Conservation (phyloP, 2,329 filamentous ascomycete genomes). For the Scedosporium boydii region DNA sequence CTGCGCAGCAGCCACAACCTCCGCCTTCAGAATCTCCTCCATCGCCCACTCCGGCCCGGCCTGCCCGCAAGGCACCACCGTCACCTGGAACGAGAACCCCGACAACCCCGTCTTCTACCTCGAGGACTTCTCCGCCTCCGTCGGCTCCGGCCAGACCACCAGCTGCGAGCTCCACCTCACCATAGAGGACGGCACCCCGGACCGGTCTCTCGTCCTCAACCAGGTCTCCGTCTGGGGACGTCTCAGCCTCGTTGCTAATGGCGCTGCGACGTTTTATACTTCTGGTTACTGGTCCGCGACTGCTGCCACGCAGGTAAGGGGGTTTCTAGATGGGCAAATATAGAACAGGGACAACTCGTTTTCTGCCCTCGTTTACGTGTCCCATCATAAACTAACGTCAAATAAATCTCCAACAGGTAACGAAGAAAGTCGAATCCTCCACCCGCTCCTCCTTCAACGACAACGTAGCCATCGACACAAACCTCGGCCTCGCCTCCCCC, state of each 20-base stretch:
- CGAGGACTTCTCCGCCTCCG: slow-evolving; percentile 27
- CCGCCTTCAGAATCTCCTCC: slow-evolving; percentile 2
- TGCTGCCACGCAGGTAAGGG: not conserved
- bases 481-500: slow-evolving; percentile 7
- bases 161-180: slow-evolving; percentile 1
- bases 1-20: not conserved
- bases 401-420: not conserved
- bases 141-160: slow-evolving; percentile 24
- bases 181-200: not conserved
- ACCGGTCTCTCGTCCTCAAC: not conserved
- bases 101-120: slow-evolving; percentile 27
- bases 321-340: not conserved
- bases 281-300: slow-evolving; percentile 1
- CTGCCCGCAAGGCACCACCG: not conserved
- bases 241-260: not conserved
- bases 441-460: not conserved
- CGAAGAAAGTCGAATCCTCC: not conserved
- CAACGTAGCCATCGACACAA: slow-evolving; percentile 9
- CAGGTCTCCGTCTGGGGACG: not conserved
- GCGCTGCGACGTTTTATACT: not conserved
- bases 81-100: slow-evolving; percentile 10
- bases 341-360: not conserved
- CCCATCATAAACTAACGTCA: not conserved
- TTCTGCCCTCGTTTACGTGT: not conserved
- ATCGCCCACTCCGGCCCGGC: not conserved